Base-by-base conservation (phyloP, 768 basidiomycete species). In the Coprinopsis strossmayeri region DNA sequence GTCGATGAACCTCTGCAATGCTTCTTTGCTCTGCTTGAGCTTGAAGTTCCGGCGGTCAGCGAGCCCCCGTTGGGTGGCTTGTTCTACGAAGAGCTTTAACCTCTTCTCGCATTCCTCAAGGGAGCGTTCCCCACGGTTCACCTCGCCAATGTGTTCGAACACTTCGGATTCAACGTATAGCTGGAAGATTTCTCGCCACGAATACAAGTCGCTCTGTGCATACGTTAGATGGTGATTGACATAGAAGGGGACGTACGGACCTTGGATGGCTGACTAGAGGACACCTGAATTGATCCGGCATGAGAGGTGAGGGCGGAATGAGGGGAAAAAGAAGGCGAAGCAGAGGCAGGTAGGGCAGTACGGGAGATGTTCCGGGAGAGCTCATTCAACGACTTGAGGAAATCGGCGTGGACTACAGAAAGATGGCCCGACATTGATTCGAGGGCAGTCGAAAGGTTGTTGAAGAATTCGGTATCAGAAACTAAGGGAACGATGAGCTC, bases 111-210 rank as follows among this genome's bases (percentile, higher is more conserved):
- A 74, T 46, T 91, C 87, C 48, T 88, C 80, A 3, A 82, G 64
- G 15, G 74, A 69, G 26, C 82, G 70, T 56, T 92, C 87, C 1
- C 89, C 90, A 3, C 82, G 64, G 40, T 72, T 69, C 1, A 72
- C 59, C 61, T 93, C 92, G 12, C 70, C 63, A 10, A 79, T 63
- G 28, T 77, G 78, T 61, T 94, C 91, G 56, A 95, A 96, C 1
- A 96, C 78, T 56, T 93, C 86, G 0, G 80, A 71, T 56, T 95
- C 91, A 41, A 86, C 72, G 63, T 95, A 96, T 2, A 94, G 65
- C 50, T 83, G 82, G 59, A 97, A 95, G 24, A 96, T 84, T 64
- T 91, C 82, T 20, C 94, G 71, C 94, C 94, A 96, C 4, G 80
- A 74, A 60, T 89, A 91, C 5, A 97, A 65, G 56, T 97, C 93